Evolutionary conservation across 768 basidiomycete genomes (phyloP).

Genomic region (Rhodosporidiobolus sp.): DNA sequence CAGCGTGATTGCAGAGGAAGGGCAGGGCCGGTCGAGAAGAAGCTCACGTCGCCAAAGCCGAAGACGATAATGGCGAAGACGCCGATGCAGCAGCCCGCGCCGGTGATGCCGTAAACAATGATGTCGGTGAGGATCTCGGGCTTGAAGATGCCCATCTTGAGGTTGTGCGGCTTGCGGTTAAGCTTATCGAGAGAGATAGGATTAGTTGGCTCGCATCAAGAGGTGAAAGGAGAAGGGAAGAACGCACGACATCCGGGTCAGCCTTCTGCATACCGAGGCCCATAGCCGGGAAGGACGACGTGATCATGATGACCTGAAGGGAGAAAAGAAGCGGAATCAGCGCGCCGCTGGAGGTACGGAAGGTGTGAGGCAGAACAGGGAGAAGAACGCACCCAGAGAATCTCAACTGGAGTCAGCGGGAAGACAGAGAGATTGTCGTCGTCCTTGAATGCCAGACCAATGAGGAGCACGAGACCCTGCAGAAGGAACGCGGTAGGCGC

Average conservation of each 20-base stretch:
- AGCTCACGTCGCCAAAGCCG: conserved; percentile 44
- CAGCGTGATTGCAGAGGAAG: neutral
- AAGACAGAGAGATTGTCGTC: conserved; percentile 56
- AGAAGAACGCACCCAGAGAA: conserved; percentile 52
- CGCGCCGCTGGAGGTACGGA: too few relatives aligned
- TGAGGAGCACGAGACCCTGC: conserved; percentile 54
- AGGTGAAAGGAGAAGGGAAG: conserved; percentile 36
- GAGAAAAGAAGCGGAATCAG: conserved; percentile 31
- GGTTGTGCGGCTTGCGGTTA: conserved; percentile 34
- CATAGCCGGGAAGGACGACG: conserved; percentile 58
- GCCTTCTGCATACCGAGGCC: conserved; percentile 59
- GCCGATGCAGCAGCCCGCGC: conserved; percentile 47
- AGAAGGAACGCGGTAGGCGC: too few relatives aligned
- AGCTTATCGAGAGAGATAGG: neutral
- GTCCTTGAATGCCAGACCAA: conserved; percentile 62
- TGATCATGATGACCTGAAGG: conserved; percentile 56
- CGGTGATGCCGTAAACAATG: conserved; percentile 50
- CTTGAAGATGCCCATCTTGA: conserved; percentile 51
- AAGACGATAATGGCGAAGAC: conserved; percentile 47
- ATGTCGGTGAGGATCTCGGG: conserved; percentile 49
- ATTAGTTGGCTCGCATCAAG: conserved; percentile 46
- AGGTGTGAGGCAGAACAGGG: neutral
- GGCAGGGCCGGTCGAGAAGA: conserved; percentile 14
- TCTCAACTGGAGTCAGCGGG: conserved; percentile 51
- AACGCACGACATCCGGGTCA: conserved; percentile 55